Evolutionary conservation across 805 yeast genomes (phyloP), one percentile per base, ranked within the genome.

Genomic region (Starmera caribaea): DNA sequence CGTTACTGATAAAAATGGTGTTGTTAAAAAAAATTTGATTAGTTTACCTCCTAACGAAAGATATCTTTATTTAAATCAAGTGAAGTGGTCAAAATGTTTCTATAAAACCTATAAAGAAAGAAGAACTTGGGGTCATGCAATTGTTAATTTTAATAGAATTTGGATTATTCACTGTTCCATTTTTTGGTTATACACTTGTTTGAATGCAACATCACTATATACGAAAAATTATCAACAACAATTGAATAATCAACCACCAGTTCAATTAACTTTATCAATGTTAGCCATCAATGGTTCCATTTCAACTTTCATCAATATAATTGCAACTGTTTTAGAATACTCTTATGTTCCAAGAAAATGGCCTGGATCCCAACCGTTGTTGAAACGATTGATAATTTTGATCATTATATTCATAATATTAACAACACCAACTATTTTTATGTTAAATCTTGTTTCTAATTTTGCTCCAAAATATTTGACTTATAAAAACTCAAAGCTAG

Each of bases 181-280:
- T 29, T 85, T 81, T 56, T 85, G 95, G 95, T 74, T 76, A 41
- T 85, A 77, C 53, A 81, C 88, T 0, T 56, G 79, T 34, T 73
- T 71, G 54, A 82, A 85, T 54, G 66, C 88, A 0, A 79, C 84
- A 1, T 71, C 83, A 0, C 62, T 85, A 26, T 84, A 81, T 55
- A 79, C 87, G 0, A 60, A 61, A 31, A 61, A 73, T 39, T 82
- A 81, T 51, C 63, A 63, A 38, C 76, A 73, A 32, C 53, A 65
- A 7, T 46, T 66, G 35, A 71, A 82, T 49, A 79, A 74, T 53
- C 72, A 71, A 28, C 94, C 95, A 1, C 66, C 79, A 1, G 43
- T 58, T 3, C 79, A 78, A 40, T 67, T 76, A 1, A 65, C 66
- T 14, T 53, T 81, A 16, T 65, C 87, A 0, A 71, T 76, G 0